A percentile compares a stretch with the other conserved stretches of the same genome.
Conservation (phyloP, 345 rosid species). For the Eucalyptus fibrosa region DNA sequence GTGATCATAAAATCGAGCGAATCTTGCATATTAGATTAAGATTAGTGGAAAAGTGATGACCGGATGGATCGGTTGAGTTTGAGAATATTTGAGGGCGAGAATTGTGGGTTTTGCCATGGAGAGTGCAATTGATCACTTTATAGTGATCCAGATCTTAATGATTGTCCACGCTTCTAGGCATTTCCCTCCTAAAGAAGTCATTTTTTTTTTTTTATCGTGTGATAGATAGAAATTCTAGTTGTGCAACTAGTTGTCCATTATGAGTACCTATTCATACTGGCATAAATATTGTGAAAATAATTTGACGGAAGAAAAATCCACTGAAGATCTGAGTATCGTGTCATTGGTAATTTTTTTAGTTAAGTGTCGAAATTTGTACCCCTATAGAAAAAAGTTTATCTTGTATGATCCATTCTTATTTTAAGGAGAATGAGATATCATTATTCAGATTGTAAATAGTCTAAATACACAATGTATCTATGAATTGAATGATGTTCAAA, state of each 20-base stretch:
- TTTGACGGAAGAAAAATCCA: neutral
- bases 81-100: neutral
- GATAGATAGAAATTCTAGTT: too few relatives aligned
- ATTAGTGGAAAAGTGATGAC: neutral
- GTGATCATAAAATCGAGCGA: neutral
- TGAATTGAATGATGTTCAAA: neutral
- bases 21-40: neutral
- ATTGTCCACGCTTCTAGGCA: neutral
- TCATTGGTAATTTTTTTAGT: neutral
- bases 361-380: neutral
- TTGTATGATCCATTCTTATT: neutral
- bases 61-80: neutral
- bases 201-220: neutral
- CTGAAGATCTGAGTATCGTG: rapidly evolving
- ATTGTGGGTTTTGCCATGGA: neutral
- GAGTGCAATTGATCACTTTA: neutral
- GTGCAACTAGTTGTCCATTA: too few relatives aligned
- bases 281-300: neutral
- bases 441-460: neutral
- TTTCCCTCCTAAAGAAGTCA: neutral
- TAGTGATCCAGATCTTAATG: neutral
- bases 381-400: neutral
- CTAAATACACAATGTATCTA: neutral
- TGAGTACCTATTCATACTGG: neutral
- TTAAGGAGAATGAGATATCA: neutral